phyloP scores from a whole-genome alignment of 1,284 basidiomycete species.

The Sporisorium sorghi region DNA sequence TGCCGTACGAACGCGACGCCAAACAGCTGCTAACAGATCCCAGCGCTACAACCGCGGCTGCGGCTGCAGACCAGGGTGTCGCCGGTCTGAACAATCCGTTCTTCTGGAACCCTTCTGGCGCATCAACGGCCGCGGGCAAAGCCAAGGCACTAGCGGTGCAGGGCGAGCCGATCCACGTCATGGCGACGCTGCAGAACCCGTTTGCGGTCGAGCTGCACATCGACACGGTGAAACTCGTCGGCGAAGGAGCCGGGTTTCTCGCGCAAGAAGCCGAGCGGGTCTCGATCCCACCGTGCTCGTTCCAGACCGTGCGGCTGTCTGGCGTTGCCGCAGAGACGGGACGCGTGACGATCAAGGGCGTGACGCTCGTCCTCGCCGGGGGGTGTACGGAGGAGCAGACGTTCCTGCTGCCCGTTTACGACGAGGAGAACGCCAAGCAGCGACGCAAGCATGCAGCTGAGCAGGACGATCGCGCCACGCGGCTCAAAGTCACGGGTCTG shows the following conservation, averaged over 20 bases:
- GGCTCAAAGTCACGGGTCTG: constrained; percentile 79
- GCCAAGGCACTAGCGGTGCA: constrained; percentile 79
- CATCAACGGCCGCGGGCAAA: constrained; percentile 14
- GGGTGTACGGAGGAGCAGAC: constrained; percentile 75
- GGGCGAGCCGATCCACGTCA: constrained; percentile 83
- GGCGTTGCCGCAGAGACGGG: constrained; percentile 79
- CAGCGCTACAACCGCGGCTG: not conserved
- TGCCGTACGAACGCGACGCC: constrained; percentile 78
- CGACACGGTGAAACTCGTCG: constrained; percentile 82
- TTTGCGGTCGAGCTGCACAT: constrained; percentile 90
- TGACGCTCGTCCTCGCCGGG: constrained; percentile 80
- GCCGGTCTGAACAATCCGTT: constrained; percentile 46
- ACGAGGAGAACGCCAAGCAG: constrained; percentile 78
- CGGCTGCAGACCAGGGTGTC: constrained; percentile 21
- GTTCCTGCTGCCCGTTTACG: constrained; percentile 81
- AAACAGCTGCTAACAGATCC: constrained; percentile 16
- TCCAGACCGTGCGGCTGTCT: constrained; percentile 79
- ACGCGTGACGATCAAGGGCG: constrained; percentile 79
- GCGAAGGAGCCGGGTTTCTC: constrained; percentile 79
- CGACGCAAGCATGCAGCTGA: constrained; percentile 74
- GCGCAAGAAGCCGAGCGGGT: constrained; percentile 73
- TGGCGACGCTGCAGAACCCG: constrained; percentile 87
- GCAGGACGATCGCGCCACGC: constrained; percentile 75
- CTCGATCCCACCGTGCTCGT: constrained; percentile 79
- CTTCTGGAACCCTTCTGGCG: constrained; percentile 49